Base-by-base conservation (phyloP, 495 filamentous ascomycete species). In the Aspergillus avenaceus region DNA sequence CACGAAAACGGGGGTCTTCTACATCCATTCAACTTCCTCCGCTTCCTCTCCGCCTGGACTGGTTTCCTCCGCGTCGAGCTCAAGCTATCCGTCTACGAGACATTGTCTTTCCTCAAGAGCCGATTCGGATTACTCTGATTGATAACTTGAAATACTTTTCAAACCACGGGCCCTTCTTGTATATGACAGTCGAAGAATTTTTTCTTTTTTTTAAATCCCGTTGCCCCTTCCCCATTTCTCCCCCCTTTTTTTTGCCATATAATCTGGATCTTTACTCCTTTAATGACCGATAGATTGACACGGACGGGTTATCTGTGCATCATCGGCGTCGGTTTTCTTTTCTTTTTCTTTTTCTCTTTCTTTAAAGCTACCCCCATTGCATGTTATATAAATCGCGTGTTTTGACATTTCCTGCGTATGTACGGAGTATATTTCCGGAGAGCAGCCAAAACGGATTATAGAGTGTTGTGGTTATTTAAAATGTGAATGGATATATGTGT, bases 41-140 rank as follows among this genome's bases (percentile, higher is more conserved):
- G 63, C 12, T 82, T 81, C 55, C 54, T 85, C 13, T 53, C 63
- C 12, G 85, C 84, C 6, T 81, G 83, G 69, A 67, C 69, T 26
- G 72, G 67, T 2, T 86, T 79, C 57, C 69, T 82, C 53, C 76
- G 83, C 41, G 80, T 89, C 0, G 82, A 83, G 62, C 41, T 82
- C 44, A 87, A 84, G 58, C 62, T 89, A 18, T 74, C 73, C 26
- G 59, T 79, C 14, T 89, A 85, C 61, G 82, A 85, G 54, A 69
- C 65, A 14, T 57, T 71, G n/a, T 54, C 82, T 19, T 72, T 68
- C 12, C 41, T 79, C 49, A 76, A 70, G 56, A 71, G 70, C 41
- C 63, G 70, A 6, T 61, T 79, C 28, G 63, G 65, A 9, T 23
- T 67, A 28, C 50, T 55, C n/a, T 56, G 25, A 28, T 47, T 19